Base-by-base conservation (phyloP, 306 rosid species). In the Dryas alaskensis region DNA sequence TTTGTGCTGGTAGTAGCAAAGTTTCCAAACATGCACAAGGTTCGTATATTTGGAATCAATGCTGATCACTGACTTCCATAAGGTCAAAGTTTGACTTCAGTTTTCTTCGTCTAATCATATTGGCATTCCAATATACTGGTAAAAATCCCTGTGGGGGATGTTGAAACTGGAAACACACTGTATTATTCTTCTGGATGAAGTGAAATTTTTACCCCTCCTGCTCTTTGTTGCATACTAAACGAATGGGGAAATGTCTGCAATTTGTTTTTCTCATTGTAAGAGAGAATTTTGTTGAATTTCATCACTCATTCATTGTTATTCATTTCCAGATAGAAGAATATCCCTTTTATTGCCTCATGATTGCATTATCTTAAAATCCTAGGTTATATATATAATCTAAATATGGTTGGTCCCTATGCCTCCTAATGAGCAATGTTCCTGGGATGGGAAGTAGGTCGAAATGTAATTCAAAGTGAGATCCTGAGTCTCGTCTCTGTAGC, bases 21-120 rank as follows among this genome's bases (percentile, higher is more conserved):
- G 78, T 82, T 82, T 78, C 86, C 86, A 46, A 66, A 82, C 78
- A 82, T 82, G 86, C 86, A 82, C 80, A 82, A 78, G 77, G 86
- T 82, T 58, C 78, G 86, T 10, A 82, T 82, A 78, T 82, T 82
- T 52, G 86, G 86, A 13, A 82, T 82, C 80, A 82, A 82, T 48
- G 83, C 74, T 4, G 85, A 82, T 70, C 73, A 62, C 58, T 82
- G 78, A 82, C 42, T 3, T 53, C 39, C n/a, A 19, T 44, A 44
- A 53, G 67, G 52, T 54, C 57, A 46, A 31, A 69, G 65, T 66
- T 48, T 77, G 73, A 69, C 60, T 43, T 48, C 72, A 59, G 25
- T 55, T 73, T 46, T 44, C 60, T 67, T 46, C 69, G 45, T 63
- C 57, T 63, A 46, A 60, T 78, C 73, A 58, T 73, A 13, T 63